Evolutionary conservation across 805 yeast species (phyloP).

Genomic region (Priceomyces fermenticarens): DNA sequence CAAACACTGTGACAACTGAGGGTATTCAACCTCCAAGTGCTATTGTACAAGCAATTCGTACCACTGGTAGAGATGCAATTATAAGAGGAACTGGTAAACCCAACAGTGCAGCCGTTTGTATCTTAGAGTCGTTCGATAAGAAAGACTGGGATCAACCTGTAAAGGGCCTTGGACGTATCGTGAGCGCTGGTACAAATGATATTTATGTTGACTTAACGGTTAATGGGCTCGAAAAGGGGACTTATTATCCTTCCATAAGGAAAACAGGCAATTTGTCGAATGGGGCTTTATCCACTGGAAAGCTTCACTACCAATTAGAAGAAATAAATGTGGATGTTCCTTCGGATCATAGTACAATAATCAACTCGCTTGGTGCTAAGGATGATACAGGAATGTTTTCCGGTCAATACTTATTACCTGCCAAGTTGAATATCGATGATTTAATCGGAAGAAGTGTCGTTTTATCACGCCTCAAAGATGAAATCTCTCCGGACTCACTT

Average conservation of each 20-base stretch:
- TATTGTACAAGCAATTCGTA: constrained; percentile 65
- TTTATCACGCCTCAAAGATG: constrained; percentile 39
- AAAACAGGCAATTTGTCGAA: constrained; percentile 71
- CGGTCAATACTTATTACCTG: constrained; percentile 38
- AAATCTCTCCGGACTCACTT: constrained; percentile 43
- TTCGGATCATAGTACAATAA: constrained; percentile 22
- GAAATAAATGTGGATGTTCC: constrained; percentile 32
- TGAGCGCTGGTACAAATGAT: constrained; percentile 55
- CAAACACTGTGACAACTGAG: constrained; percentile 61
- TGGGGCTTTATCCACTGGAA: constrained; percentile 70
- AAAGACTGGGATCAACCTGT: constrained; percentile 55
- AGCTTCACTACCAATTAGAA: constrained; percentile 41
- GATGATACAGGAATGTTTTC: constrained; percentile 17
- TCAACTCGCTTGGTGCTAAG: constrained; percentile 35
- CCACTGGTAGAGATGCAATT: constrained; percentile 83
- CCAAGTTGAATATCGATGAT: constrained; percentile 49
- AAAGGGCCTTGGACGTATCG: constrained; percentile 84
- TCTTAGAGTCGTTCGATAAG: constrained; percentile 67
- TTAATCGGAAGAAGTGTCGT: constrained; percentile 70
- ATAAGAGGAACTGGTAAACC: constrained; percentile 88
- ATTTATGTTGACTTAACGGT: constrained; percentile 73
- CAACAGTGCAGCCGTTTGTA: constrained; percentile 88
- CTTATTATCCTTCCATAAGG: constrained; percentile 68
- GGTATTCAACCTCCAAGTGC: constrained; percentile 77
- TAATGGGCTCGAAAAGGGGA: constrained; percentile 65